These are phyloP conservation scores for Isatis lusitanica DNA, from an alignment of 441 rosid species.

Conservation along the genomic window DNA sequence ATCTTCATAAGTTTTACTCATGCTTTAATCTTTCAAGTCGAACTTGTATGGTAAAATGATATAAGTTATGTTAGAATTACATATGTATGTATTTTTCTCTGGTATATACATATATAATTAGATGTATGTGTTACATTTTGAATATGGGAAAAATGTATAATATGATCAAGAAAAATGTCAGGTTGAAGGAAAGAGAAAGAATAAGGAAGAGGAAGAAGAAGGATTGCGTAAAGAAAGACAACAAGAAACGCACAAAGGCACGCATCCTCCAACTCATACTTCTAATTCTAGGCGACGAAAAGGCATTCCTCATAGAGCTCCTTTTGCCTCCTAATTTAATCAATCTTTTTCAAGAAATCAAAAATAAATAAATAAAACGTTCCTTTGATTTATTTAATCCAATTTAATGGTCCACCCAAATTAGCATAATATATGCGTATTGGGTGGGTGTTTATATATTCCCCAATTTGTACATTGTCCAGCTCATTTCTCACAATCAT, in stretches of 20 bases:
- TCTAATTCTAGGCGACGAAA: slow-evolving; percentile 74
- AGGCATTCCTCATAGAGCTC: slow-evolving; percentile 86
- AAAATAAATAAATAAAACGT: neutral
- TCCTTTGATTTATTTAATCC: neutral
- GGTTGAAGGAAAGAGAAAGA: slow-evolving; percentile 65
- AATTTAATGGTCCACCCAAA: slow-evolving; percentile 24
- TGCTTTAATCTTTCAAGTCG: neutral
- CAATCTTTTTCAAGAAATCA: slow-evolving; percentile 14
- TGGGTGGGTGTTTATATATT: slow-evolving; percentile 25
- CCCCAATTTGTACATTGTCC: slow-evolving; percentile 36
- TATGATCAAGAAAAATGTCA: slow-evolving; percentile 33
- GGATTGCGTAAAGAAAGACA: slow-evolving; percentile 62
- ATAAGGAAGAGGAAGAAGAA: slow-evolving; percentile 46
- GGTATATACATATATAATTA: neutral
- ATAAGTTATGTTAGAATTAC: neutral
- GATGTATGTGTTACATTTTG: neutral
- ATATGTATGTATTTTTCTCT: neutral
- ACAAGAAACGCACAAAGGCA: slow-evolving; percentile 47
- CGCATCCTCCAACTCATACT: slow-evolving; percentile 43
- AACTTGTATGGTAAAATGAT: neutral
- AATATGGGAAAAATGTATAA: slow-evolving; percentile 11
- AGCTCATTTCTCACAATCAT: slow-evolving; percentile 46
- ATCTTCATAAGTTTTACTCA: neutral
- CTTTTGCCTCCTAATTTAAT: slow-evolving; percentile 51
- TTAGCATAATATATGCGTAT: slow-evolving; percentile 28